Conservation (phyloP, 2,329 filamentous ascomycete genomes). For the Talaromyces sp. region DNA sequence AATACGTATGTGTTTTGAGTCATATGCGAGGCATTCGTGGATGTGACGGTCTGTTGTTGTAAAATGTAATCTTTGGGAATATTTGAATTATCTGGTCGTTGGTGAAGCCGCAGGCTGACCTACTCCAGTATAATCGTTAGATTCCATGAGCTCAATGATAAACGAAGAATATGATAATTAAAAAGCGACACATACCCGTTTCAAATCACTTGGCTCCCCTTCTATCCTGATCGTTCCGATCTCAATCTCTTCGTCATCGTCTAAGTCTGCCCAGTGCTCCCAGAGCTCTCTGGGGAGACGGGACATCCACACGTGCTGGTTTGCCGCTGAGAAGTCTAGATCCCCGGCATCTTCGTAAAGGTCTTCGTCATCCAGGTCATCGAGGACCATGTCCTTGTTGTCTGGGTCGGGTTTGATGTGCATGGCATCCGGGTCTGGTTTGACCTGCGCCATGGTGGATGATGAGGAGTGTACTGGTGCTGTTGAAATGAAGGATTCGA, state of each 20-base stretch:
- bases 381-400: constrained; percentile 38
- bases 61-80: constrained; percentile 90
- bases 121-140: constrained; percentile 44
- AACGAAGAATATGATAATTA: background rate
- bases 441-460: constrained; percentile 37
- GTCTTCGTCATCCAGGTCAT: constrained; percentile 62
- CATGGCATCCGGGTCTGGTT: constrained; percentile 44
- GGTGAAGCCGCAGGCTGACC: constrained; percentile 70
- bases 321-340: constrained; percentile 58
- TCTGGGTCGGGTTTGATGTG: constrained; percentile 48
- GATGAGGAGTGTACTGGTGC: constrained; percentile 10
- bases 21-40: constrained; percentile 40
- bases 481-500: background rate
- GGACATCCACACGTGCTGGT: constrained; percentile 66
- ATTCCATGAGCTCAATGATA: background rate
- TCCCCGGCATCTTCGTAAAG: constrained; percentile 70
- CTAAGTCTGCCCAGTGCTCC: constrained; percentile 74
- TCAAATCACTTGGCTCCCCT: constrained; percentile 57
- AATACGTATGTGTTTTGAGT: constrained; percentile 89
- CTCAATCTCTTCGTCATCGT: constrained; percentile 79
- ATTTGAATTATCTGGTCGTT: constrained; percentile 67
- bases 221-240: constrained; percentile 72
- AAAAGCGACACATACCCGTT: constrained; percentile 42
- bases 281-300: constrained; percentile 79
- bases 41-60: constrained; percentile 64